Evolutionary conservation across 345 rosid species (phyloP).

Genomic region (Salix viminalis): DNA sequence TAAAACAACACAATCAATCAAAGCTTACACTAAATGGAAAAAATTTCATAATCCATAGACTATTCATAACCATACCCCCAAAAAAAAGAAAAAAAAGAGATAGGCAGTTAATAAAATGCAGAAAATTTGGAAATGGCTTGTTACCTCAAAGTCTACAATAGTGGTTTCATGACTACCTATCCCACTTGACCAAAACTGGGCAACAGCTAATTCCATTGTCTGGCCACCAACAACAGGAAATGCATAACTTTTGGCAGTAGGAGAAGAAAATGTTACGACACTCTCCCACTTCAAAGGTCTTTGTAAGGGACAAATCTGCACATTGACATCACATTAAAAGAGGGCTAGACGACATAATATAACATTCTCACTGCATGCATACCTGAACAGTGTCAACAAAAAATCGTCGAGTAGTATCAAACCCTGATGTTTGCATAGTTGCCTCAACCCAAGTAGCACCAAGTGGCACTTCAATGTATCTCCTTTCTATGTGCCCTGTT

Average conservation of each 20-base stretch:
- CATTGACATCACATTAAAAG: constrained; percentile 27
- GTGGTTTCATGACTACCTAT: constrained; percentile 84
- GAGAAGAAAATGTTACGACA: constrained; percentile 67
- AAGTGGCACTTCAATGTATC: constrained; percentile 74
- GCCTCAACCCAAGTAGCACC: constrained; percentile 99
- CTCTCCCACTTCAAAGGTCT: constrained; percentile 94
- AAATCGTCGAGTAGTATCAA: constrained; percentile 82
- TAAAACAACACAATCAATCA: background rate
- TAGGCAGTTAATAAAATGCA: background rate
- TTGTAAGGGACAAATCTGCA: constrained; percentile 85
- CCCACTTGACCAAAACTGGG: constrained; percentile 99
- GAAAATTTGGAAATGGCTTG: background rate
- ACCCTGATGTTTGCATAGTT: constrained; percentile 70
- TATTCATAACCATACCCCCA: background rate
- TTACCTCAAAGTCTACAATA: constrained; percentile 87
- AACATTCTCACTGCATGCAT: constrained; percentile 12
- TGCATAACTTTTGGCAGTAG: constrained; percentile 68
- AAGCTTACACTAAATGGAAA: background rate
- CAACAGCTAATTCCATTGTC: constrained; percentile 88
- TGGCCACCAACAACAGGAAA: constrained; percentile 82
- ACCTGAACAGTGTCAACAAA: constrained; percentile 92
- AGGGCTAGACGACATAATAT: constrained; percentile 6
- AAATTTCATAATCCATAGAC: too few species aligned
- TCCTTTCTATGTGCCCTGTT: constrained; percentile 86
- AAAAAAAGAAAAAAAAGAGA: too few species aligned